Conservation (phyloP, 2,329 filamentous ascomycete genomes). For the Aspergillus sp. region DNA sequence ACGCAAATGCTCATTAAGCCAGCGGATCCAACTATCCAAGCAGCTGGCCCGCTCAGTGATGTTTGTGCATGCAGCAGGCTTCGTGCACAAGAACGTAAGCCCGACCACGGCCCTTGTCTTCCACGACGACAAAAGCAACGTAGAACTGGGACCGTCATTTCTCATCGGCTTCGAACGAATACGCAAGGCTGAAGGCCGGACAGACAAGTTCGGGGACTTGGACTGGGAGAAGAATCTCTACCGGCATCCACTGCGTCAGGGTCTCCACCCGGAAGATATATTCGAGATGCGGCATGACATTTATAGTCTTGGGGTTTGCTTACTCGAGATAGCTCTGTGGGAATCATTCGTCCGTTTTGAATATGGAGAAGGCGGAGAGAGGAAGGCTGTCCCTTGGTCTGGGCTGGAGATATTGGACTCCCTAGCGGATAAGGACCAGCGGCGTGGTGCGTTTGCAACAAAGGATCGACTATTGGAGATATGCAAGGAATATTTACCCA, state of each 20-base stretch:
- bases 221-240: slow-evolving; percentile 6
- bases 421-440: too few species aligned
- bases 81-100: slow-evolving; percentile 8
- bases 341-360: background rate
- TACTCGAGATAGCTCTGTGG: slow-evolving; percentile 3
- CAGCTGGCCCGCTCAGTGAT: background rate
- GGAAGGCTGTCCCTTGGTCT: too few species aligned
- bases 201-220: background rate
- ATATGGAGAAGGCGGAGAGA: too few species aligned
- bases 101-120: background rate
- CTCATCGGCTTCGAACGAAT: slow-evolving; percentile 2
- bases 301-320: slow-evolving; percentile 8
- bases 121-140: background rate
- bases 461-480: too few species aligned
- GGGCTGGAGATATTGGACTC: too few species aligned
- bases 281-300: slow-evolving; percentile 6
- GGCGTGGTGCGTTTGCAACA: too few species aligned
- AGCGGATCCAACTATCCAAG: too few species aligned
- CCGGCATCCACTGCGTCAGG: background rate
- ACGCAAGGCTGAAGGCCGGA: background rate
- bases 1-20: too few species aligned
- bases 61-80: background rate
- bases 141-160: background rate
- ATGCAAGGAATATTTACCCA: too few species aligned
- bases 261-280: background rate